A percentile compares a stretch with the other conserved stretches of the same genome.
phyloP scores from a whole-genome alignment of 805 yeast genomes.

The Priceomyces haplophilus region DNA sequence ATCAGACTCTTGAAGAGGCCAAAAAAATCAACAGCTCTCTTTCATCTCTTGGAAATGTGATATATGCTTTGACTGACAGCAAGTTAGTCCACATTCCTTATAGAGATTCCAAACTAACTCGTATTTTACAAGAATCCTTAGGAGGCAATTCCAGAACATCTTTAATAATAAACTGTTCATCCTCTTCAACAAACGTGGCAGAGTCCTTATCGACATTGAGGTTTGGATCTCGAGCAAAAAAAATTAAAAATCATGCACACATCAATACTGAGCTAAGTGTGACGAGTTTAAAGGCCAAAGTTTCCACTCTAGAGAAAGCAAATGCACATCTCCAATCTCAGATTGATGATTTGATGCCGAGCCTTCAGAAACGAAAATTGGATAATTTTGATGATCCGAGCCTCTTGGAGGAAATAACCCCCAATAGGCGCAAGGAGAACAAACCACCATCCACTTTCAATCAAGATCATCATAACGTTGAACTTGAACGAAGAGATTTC shows the following conservation, averaged over 20 bases:
- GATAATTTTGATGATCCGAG: neutral
- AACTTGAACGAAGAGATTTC: conserved; percentile 24
- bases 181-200: conserved; percentile 49
- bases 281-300: conserved; percentile 43
- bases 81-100: conserved; percentile 66
- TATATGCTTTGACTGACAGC: conserved; percentile 71
- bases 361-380: neutral
- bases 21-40: conserved; percentile 78
- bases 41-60: conserved; percentile 76
- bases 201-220: conserved; percentile 73
- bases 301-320: conserved; percentile 32
- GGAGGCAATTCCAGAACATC: conserved; percentile 83
- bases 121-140: conserved; percentile 72
- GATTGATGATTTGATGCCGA: conserved; percentile 36
- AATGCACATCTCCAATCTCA: conserved; percentile 30
- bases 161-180: conserved; percentile 71
- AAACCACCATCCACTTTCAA: neutral
- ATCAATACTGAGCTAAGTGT: conserved; percentile 58
- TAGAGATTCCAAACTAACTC: conserved; percentile 73
- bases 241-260: conserved; percentile 61
- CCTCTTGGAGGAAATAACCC: too few species aligned
- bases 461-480: conserved; percentile 12
- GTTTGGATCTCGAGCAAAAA: conserved; percentile 72
- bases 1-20: conserved; percentile 76
- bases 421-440: neutral